Evolutionary conservation across 2,329 filamentous ascomycete genomes (phyloP), one percentile per base, ranked within the genome.

Genomic region (Colletotrichum camelliae): DNA sequence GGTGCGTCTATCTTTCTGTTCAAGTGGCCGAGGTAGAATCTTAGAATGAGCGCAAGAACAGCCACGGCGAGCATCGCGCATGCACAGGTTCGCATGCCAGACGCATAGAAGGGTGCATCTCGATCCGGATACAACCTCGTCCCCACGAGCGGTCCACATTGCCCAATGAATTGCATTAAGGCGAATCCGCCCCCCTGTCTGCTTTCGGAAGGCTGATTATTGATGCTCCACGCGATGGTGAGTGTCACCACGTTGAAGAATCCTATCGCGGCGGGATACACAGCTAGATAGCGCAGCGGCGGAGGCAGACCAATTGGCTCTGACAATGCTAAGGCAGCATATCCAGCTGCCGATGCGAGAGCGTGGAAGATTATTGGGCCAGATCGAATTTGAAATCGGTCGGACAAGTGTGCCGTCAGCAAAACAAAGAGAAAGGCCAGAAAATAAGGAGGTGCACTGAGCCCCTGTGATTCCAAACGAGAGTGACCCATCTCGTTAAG

Each of bases 241-340:
- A 98, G 89, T 0, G 95, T 95, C 73, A 98, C 94, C 24, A 95
- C 94, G 75, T 91, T 93, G 87, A 98, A 96, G 85, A 98, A 97
- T 5, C 96, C 96, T 1, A 92, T 87, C 3, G 93, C 91, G 3
- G 96, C 95, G 0, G 95, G 95, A 82, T 94, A 98, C 9, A 98
- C 89, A 72, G 93, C 94, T 7, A 93, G 80, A 81, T 98, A 98
- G 21, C 95, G 89, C 48, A 90, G 77, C 60, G 83, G 89, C 66
- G 86, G 80, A 5, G 86, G 81, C 27, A 91, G 82, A 21, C 82
- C 77, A 18, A 88, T 81, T 4, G 81, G 78, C n/a, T 89, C 87
- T 10, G 90, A 88, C 21, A 95, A 83, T 2, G 92, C 89, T 33
- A 96, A 90, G 75, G 92, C 85, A 37, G 87, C 85, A 79, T 92